Percentiles rank a stretch among this genome's conserved stretches.
Conservation (phyloP, 148 eudicot species). For the Tetragonia tetragonoides region DNA sequence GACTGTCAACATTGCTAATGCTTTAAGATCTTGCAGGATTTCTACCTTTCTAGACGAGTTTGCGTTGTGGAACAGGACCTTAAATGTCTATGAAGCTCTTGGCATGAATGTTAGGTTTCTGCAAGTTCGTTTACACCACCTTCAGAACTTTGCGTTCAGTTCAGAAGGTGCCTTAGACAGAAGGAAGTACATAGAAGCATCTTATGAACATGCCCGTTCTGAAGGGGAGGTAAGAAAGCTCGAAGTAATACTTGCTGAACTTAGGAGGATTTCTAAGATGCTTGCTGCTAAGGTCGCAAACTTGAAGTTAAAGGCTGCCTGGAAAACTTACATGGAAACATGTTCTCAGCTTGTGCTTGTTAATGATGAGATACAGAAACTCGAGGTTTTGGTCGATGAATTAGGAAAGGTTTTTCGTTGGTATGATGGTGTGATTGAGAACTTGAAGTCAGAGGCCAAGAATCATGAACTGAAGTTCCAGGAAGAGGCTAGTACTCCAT, state of each 20-base stretch:
- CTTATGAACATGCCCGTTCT: conserved; percentile 20
- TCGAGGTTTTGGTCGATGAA: conserved; percentile 38
- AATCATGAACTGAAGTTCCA: conserved; percentile 38
- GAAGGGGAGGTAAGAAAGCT: conserved; percentile 40
- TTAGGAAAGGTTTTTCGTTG: conserved; percentile 34
- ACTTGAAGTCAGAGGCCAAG: conserved; percentile 37
- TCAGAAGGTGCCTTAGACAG: conserved; percentile 37
- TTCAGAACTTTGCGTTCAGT: conserved; percentile 38
- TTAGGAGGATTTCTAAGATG: conserved; percentile 30
- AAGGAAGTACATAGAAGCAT: conserved; percentile 37
- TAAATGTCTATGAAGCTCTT: conserved; percentile 43
- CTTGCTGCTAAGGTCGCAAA: conserved; percentile 24
- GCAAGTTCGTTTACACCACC: conserved; percentile 29
- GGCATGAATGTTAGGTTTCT: conserved; percentile 61
- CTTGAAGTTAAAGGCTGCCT: conserved; percentile 26
- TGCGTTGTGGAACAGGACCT: conserved; percentile 43
- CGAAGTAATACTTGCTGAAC: conserved; percentile 32
- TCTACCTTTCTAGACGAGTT: conserved; percentile 39
- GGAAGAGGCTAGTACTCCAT: conserved; percentile 46
- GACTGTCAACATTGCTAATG: conserved; percentile 38
- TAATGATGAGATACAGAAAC: conserved; percentile 31
- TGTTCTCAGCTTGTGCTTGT: background rate
- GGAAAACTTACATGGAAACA: background rate
- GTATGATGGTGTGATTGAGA: conserved; percentile 33
- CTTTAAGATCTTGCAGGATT: conserved; percentile 41